A percentile compares a stretch with the other conserved stretches of the same genome.
These are phyloP conservation scores for Penicillium canariense DNA, from an alignment of 495 filamentous ascomycete species.

Conservation along the genomic window DNA sequence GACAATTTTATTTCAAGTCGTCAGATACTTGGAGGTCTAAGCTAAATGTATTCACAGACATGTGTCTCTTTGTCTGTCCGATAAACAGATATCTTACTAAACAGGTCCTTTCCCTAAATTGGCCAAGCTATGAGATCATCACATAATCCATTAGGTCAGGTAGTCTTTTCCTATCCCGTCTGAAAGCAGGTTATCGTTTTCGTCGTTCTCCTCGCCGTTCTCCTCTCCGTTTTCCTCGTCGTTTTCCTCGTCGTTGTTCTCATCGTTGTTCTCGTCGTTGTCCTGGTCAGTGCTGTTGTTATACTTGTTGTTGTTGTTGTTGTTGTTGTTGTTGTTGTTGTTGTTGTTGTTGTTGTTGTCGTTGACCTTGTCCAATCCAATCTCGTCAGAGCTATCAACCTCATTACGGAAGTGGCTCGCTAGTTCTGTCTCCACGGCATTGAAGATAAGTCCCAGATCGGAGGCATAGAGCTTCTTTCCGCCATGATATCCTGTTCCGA, in stretches of 20 bases:
- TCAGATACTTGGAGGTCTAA: neutral
- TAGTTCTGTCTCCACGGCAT: conserved; percentile 19
- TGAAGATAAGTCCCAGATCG: conserved; percentile 24
- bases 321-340: no score
- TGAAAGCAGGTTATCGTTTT: no score
- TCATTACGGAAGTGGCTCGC: conserved; percentile 21
- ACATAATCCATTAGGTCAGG: neutral
- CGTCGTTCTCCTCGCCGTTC: no score
- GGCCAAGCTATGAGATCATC: neutral
- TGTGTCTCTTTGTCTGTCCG: neutral
- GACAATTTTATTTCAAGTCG: no score
- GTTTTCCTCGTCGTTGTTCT: no score
- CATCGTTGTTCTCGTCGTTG: no score
- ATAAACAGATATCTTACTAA: neutral
- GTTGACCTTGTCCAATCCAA: conserved; percentile 22
- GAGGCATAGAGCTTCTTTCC: conserved; percentile 15
- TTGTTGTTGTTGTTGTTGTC: no score
- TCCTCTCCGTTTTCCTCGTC: no score
- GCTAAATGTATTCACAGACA: neutral
- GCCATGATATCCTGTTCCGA: conserved; percentile 15
- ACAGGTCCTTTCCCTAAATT: neutral
- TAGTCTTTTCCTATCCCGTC: no score
- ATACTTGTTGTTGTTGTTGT: no score
- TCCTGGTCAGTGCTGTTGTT: no score
- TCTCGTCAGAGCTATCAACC: conserved; percentile 38